Evolutionary conservation across 2,329 filamentous ascomycete genomes (phyloP), one percentile per base, ranked within the genome.

Genomic region (Sordariomycetes sp.): DNA sequence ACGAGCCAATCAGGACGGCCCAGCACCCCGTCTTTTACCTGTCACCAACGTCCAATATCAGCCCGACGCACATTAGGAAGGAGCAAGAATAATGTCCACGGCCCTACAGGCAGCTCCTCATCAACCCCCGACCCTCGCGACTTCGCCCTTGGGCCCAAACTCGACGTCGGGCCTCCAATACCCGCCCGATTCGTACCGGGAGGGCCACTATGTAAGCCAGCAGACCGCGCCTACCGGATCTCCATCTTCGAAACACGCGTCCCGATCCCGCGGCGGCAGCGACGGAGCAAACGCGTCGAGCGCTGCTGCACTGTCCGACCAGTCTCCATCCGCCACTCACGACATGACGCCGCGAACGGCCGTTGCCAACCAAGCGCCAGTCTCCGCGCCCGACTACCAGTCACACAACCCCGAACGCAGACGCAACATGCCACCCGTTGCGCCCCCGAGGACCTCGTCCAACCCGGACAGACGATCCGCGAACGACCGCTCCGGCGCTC

Each of bases 361-460:
- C 56, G 64, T 75, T 62, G 68, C 73, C 55, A 73, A 72, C 58
- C 70, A 72, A 36, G 67, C 74, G 45, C 66, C 69, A 53, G 66
- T 72, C 61, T 61, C 72, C 50, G 69, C 72, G 32, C 64, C 71
- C 59, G 72, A 79, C 53, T 72, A 76, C 52, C 68, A 74, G 45
- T 68, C 72, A 32, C 64, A 74, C 22, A 65, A 73, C 58, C 72
- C 76, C 60, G 77, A 79, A 64, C 75, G 77, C 65, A 74, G 76
- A 72, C 80, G 72, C 71, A 80, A 76, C 70, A 82, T 79, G 73
- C 82, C 87, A 56, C 86, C 88, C 25, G 78, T 89, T 63, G 85
- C 87, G 57, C 90, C 88, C 53, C 88, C 89, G 39, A 82, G 90
- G 65, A 91, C 88, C 8, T 95, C 90, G 15, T 94, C 89, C 70